A percentile compares a stretch with the other conserved stretches of the same genome.
Conservation (phyloP, 106 monocot species). For the Xerophyta viscosa region DNA sequence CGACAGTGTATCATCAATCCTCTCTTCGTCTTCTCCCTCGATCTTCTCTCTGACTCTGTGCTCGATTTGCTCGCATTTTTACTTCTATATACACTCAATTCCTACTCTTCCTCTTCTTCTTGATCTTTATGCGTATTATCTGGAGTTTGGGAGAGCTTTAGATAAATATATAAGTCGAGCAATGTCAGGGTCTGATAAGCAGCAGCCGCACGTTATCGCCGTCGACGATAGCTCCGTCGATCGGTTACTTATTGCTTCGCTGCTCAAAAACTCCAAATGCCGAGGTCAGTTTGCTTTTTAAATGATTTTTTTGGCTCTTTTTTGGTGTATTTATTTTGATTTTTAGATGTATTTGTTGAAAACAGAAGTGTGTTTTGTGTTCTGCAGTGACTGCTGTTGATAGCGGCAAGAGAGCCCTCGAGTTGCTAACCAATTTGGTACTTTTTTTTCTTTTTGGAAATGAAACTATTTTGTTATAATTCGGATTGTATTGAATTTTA, state of each 20-base stretch:
- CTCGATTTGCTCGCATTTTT: no score
- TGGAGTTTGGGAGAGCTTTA: no score
- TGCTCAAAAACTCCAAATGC: constrained; percentile 34
- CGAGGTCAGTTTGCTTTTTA: constrained; percentile 32
- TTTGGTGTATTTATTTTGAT: background rate
- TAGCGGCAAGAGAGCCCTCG: constrained; percentile 63
- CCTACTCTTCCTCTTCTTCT: background rate
- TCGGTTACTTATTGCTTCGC: constrained; percentile 37
- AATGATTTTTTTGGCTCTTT: background rate
- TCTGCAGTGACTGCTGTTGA: constrained; percentile 69
- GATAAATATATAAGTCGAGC: background rate
- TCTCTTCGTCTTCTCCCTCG: no score
- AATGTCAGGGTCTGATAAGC: background rate
- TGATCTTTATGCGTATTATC: no score
- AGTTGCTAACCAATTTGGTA: constrained; percentile 32
- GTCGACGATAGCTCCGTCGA: constrained; percentile 77
- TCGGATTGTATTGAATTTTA: background rate
- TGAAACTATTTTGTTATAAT: background rate
- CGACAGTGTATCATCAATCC: no score
- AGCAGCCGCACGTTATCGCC: constrained; percentile 42
- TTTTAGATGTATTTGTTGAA: background rate
- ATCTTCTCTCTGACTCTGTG: no score
- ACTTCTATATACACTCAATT: no score
- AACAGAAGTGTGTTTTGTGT: background rate
- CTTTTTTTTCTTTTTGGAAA: background rate